Percentiles rank a stretch among this genome's conserved stretches.
Evolutionary conservation across 352 stramenopile genomes (phyloP).

Genomic region (Globisporangium parvum): DNA sequence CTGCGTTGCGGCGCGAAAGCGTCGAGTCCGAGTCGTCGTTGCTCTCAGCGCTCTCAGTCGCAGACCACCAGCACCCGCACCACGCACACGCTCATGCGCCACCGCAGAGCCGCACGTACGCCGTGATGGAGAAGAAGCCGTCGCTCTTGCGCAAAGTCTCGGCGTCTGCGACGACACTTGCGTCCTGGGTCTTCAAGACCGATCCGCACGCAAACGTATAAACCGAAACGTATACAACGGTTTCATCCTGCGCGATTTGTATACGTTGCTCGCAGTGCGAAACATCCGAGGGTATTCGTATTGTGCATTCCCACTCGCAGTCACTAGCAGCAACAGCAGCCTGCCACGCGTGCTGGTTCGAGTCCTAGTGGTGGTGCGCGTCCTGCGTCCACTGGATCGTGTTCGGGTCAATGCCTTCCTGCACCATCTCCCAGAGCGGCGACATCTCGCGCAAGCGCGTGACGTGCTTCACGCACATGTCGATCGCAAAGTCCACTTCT

Average conservation of each 20-base stretch:
- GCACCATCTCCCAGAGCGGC: constrained; percentile 99
- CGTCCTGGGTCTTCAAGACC: constrained; percentile 15
- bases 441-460: constrained; percentile 97
- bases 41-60: too few relatives aligned
- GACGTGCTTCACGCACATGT: constrained; percentile 94
- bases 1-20: neutral
- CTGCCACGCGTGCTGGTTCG: too few relatives aligned
- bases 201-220: constrained; percentile 3
- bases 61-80: too few relatives aligned
- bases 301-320: too few relatives aligned
- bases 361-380: constrained; percentile 43
- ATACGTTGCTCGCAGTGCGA: too few relatives aligned
- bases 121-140: too few relatives aligned
- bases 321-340: too few relatives aligned
- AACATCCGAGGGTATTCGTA: too few relatives aligned
- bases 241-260: too few relatives aligned
- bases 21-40: too few relatives aligned
- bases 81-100: neutral
- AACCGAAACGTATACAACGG: too few relatives aligned
- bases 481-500: constrained; percentile 96
- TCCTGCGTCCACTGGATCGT: constrained; percentile 99
- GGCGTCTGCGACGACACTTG: constrained; percentile 13
- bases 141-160: constrained; percentile 15
- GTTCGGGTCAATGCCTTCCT: constrained; percentile 99
- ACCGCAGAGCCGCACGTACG: constrained; percentile 11